These are phyloP conservation scores for Funneliformis caledonium DNA, from an alignment of 371 early-diverging fungal genomes.

Conservation along the genomic window DNA sequence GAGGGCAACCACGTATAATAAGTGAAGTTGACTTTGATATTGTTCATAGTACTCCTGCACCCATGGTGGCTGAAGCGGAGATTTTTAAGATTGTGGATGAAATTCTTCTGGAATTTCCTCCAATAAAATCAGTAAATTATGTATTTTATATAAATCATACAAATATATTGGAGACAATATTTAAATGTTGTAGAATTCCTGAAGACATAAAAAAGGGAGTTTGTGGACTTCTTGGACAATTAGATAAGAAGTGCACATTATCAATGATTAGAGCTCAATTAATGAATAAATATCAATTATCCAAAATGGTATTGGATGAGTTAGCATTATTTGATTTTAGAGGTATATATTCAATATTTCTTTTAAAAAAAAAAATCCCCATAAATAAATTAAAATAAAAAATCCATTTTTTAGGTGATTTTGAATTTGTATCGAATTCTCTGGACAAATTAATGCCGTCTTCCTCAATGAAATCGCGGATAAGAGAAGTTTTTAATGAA, in stretches of 20 bases:
- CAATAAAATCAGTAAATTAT: conserved; percentile 63
- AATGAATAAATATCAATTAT: conserved; percentile 62
- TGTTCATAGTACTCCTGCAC: conserved; percentile 65
- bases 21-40: conserved; percentile 93
- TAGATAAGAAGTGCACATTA: conserved; percentile 57
- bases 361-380: background rate
- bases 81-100: conserved; percentile 86
- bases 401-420: conserved; percentile 49
- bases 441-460: conserved; percentile 64
- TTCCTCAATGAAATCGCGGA: conserved; percentile 53
- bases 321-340: conserved; percentile 67
- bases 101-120: conserved; percentile 78
- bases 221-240: conserved; percentile 59
- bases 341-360: conserved; percentile 44
- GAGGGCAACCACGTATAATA: conserved; percentile 82
- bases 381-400: background rate
- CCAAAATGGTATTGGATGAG: conserved; percentile 65
- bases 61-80: conserved; percentile 89
- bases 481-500: conserved; percentile 56
- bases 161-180: conserved; percentile 63
- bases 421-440: conserved; percentile 55
- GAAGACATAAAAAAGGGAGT: conserved; percentile 62
- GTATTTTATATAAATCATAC: conserved; percentile 64
- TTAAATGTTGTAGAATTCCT: conserved; percentile 68
- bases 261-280: conserved; percentile 68